These are phyloP conservation scores for Diaporthe batatas DNA, from an alignment of 2,329 filamentous ascomycete genomes.

Conservation along the genomic window DNA sequence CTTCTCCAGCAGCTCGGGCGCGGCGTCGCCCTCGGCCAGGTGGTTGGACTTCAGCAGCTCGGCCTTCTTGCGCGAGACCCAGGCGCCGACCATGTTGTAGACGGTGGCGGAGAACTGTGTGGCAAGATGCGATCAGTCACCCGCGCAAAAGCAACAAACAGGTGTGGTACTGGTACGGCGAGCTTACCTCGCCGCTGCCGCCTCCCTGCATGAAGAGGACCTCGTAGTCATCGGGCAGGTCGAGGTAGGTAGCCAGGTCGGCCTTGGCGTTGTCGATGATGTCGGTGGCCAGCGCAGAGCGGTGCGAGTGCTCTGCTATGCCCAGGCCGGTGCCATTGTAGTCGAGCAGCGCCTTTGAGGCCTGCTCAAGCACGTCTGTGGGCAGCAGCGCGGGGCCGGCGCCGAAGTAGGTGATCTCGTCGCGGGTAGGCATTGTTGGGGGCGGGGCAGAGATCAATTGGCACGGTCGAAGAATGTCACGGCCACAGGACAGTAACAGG, in stretches of 20 bases:
- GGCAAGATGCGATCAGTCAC: no score
- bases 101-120: conserved; percentile 79
- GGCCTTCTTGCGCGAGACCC: conserved; percentile 78
- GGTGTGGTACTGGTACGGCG: no score
- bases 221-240: conserved; percentile 89
- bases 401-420: conserved; percentile 87
- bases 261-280: conserved; percentile 86
- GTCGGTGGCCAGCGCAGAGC: conserved; percentile 80
- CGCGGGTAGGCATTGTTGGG: conserved; percentile 74
- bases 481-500: background rate
- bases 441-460: background rate
- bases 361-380: conserved; percentile 82
- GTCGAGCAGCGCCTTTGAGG: conserved; percentile 83
- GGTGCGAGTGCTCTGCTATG: conserved; percentile 91
- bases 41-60: conserved; percentile 70
- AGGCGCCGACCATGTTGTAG: conserved; percentile 86
- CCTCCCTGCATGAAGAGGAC: conserved; percentile 90
- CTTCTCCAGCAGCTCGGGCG: conserved; percentile 69
- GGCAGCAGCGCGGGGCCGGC: conserved; percentile 91
- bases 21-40: conserved; percentile 61
- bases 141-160: no score
- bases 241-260: conserved; percentile 78
- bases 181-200: conserved; percentile 74
- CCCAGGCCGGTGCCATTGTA: conserved; percentile 86
- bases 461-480: background rate